Evolutionary conservation across 331 rosid species (phyloP).

Genomic region (Pyracantha coccinea): DNA sequence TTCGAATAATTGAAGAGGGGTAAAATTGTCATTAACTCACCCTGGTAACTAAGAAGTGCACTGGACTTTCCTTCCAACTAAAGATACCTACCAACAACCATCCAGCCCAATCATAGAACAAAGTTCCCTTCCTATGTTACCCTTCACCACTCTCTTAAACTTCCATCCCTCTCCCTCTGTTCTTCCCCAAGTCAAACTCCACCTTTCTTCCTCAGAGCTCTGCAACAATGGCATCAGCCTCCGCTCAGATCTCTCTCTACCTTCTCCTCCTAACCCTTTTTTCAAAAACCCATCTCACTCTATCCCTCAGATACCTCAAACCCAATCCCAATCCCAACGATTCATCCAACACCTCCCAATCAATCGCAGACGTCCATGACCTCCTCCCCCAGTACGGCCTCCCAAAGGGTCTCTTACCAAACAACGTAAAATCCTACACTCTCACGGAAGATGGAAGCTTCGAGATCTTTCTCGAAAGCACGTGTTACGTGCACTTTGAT

Average conservation of each 20-base stretch:
- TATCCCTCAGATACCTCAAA: slow-evolving; percentile 11
- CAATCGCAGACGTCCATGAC: slow-evolving; percentile 48
- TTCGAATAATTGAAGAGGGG: neutral
- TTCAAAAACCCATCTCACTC: slow-evolving; percentile 18
- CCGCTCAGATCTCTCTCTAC: slow-evolving; percentile 10
- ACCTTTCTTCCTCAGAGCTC: neutral
- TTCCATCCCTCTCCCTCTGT: neutral
- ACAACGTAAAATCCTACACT: slow-evolving; percentile 52
- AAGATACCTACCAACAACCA: neutral
- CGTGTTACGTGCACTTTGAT: slow-evolving; percentile 58
- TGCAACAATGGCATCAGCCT: slow-evolving; percentile 30
- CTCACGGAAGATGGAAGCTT: slow-evolving; percentile 49
- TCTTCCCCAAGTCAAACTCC: neutral
- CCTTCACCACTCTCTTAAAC: neutral
- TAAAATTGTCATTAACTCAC: neutral
- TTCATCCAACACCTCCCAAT: neutral
- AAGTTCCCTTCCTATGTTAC: neutral
- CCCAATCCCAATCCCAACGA: neutral
- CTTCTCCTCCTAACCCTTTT: slow-evolving; percentile 21
- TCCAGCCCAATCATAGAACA: neutral
- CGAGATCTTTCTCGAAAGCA: slow-evolving; percentile 32
- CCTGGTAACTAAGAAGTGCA: neutral
- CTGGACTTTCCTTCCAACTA: neutral
- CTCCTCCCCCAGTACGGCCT: slow-evolving; percentile 59
- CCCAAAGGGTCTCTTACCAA: slow-evolving; percentile 67